Base-by-base conservation (phyloP, 768 basidiomycete genomes). In the Leucocoprinus leucothites region DNA sequence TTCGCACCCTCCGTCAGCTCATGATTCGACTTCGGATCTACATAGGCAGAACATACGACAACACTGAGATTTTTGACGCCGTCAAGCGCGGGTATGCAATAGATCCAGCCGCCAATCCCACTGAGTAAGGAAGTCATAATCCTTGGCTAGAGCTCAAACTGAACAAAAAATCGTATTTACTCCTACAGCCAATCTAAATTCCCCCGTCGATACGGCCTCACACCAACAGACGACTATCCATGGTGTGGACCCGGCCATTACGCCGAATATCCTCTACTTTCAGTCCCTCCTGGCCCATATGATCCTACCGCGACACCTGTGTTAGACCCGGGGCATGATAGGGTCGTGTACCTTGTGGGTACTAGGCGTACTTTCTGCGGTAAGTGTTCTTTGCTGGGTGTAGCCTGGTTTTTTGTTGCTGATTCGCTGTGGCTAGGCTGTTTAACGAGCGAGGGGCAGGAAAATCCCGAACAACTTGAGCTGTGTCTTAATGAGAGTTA, bases 291-390 rank as follows among this genome's bases (percentile, higher is more conserved):
- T 22, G 53, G 53, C 7, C 53, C 53, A 18, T 54, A 40, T 9
- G 36, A 54, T 7, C 19, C 36, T 5, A 25, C 28, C 31, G 31
- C 31, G 5, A 31, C 31, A 31, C 31, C 31, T 31, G 31, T 31
- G 31, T 31, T 31, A 13, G 45, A 48, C 36, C 46, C 53, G 1
- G 46, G 53, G 2, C 18, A 25, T 3, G 46, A 55, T 42, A 24
- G 53, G 3, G 53, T 41, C 26, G 48, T 55, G 8, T 55, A 55
- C 36, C 36, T 55, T 9, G 46, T 48, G 18, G 53, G 53, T 1
- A 40, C 22, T 11, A 41, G 36, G 4, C 47, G 26, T 14, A 55
- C 28, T 25, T 55, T 55, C n/a, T 55, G 53, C 21, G 53, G 53
- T 55, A 3, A 4, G 53, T 21, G 24, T 19, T 35, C 11, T 18